Evolutionary conservation across 169 alveolate species (phyloP).

Genomic region (Babesia ovis): DNA sequence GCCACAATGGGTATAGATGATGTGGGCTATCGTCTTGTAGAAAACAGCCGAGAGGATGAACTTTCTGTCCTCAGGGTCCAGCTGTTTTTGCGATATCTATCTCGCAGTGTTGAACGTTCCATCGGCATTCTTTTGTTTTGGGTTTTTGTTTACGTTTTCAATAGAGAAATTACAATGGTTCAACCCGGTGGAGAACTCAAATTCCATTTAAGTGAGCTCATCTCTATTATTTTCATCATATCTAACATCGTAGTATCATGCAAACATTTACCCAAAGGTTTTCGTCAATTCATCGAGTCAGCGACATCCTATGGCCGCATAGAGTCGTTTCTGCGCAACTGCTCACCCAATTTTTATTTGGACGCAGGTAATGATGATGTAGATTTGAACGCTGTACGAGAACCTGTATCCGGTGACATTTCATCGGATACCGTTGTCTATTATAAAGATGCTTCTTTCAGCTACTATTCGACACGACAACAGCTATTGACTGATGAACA

Average conservation of each 20-base stretch:
- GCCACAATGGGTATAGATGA: slow-evolving; percentile 33
- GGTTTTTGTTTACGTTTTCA: slow-evolving; percentile 21
- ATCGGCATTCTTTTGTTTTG: slow-evolving; percentile 4
- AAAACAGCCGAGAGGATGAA: slow-evolving; percentile 23
- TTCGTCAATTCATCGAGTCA: slow-evolving; percentile 19
- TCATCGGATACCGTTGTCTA: slow-evolving; percentile 24
- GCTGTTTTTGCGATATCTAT: neutral
- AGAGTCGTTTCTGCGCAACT: slow-evolving; percentile 38
- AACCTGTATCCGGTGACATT: neutral
- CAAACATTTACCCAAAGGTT: slow-evolving; percentile 34
- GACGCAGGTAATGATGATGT: neutral
- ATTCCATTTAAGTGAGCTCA: slow-evolving; percentile 19
- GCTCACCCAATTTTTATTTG: slow-evolving; percentile 56
- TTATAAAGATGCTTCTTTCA: slow-evolving; percentile 52
- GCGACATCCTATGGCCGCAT: slow-evolving; percentile 45
- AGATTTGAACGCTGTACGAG: neutral
- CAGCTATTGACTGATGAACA: neutral
- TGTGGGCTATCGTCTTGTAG: slow-evolving; percentile 9
- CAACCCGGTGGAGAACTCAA: neutral
- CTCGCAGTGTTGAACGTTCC: slow-evolving; percentile 7
- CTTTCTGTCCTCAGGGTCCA: slow-evolving; percentile 9
- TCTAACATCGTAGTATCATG: slow-evolving; percentile 23
- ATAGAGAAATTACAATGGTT: neutral
- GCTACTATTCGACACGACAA: slow-evolving; percentile 16
- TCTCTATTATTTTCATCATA: slow-evolving; percentile 44